Base-by-base conservation (phyloP, 176 grass and related monocot species). In the Eragrostis nindensis region DNA sequence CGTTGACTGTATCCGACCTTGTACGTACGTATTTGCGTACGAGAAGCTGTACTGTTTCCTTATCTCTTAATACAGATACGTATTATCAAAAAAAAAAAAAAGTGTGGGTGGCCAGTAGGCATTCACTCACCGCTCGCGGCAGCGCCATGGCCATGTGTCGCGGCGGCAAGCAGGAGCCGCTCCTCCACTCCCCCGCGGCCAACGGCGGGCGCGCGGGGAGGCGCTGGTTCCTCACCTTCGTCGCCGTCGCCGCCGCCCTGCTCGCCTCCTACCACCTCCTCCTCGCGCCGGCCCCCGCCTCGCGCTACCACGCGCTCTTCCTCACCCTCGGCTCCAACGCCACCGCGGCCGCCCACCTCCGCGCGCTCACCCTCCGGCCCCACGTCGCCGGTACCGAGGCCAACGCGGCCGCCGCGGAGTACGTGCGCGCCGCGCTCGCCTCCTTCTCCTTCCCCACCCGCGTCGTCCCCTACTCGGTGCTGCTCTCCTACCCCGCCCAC, bases 281-380 rank as follows among this genome's bases (percentile, higher is more conserved):
- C 73, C 61, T 70, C n/a, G 36, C 68, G 32, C 56, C 81, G 9
- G 6, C 84, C 25, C 40, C 86, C 14, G 11, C 65, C n/a, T 87
- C 90, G 46, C 74, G 81, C 13, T 95, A 95, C 81, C 90, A 95
- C 84, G 60, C 90, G 41, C 90, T 93, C 78, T 89, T 95, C 86
- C 90, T 98, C 83, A 78, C 92, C 27, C 81, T 98, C n/a, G 74
- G 80, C 24, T 84, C 86, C 83, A 98, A 98, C 84, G 47, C 62
- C 81, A 89, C 90, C 75, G 83, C 92, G 11, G 85, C 90, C 30
- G 68, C 85, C 13, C 95, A 98, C 86, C 95, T 98, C 84, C 84
- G 75, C 81, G 90, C 72, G 39, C 88, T 98, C 88, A 95, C 95
- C 17, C 70, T 70, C 74, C 86, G 80, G 32, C 92, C 95, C 13